Evolutionary conservation across 805 yeast species (phyloP).

Genomic region (Saturnispora halmiae): DNA sequence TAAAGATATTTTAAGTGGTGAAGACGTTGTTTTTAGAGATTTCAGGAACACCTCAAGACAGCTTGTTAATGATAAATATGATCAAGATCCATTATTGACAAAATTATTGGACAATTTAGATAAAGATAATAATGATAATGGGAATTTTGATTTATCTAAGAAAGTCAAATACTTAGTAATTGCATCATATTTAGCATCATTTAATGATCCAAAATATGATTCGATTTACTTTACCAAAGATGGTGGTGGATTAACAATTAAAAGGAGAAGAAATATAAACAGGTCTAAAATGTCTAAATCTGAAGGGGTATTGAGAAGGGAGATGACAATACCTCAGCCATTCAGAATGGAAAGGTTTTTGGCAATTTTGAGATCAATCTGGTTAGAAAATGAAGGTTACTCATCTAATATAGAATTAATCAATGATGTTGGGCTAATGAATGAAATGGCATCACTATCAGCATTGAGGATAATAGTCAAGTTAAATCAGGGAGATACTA

Average conservation of each 20-base stretch:
- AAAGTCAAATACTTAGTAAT: conserved; percentile 64
- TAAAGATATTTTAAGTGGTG: conserved; percentile 20
- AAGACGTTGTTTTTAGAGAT: conserved; percentile 20
- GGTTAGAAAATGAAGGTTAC: conserved; percentile 32
- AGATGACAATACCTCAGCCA: conserved; percentile 59
- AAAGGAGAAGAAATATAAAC: conserved; percentile 26
- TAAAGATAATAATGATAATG: conserved; percentile 11
- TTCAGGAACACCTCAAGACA: conserved; percentile 14
- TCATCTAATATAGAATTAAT: conserved; percentile 22
- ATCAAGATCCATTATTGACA: conserved; percentile 2
- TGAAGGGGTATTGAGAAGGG: conserved; percentile 44
- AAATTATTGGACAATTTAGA: conserved; percentile 2
- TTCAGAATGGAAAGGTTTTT: conserved; percentile 73
- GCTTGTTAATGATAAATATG: conserved; percentile 8
- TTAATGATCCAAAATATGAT: conserved; percentile 61
- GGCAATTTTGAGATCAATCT: conserved; percentile 71
- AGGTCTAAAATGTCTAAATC: conserved; percentile 21
- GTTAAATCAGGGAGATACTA: conserved; percentile 30
- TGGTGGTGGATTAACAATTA: conserved; percentile 36
- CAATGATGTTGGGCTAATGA: conserved; percentile 30
- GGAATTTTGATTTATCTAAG: conserved; percentile 40
- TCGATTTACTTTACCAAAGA: conserved; percentile 59
- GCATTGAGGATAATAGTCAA: conserved; percentile 25
- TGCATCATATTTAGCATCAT: conserved; percentile 80
- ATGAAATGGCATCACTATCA: conserved; percentile 31